Evolutionary conservation across 2,329 filamentous ascomycete genomes (phyloP), one percentile per base, ranked within the genome.

Genomic region (Fusarium duplospermum): DNA sequence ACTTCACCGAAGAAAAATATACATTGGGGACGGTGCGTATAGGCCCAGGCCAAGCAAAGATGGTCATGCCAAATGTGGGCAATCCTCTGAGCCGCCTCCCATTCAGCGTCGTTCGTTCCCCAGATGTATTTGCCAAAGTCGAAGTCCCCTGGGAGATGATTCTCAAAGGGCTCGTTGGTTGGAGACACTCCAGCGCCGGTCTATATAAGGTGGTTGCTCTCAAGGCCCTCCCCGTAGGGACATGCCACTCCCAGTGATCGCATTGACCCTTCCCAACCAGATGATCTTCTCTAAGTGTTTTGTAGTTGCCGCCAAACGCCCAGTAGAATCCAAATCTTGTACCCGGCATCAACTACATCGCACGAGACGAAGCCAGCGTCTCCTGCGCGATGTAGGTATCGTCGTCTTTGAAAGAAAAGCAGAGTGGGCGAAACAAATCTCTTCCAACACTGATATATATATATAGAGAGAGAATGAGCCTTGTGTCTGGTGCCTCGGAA

Each of bases 361-460:
- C 38, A 40, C 3, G 38, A 40, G n/a, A 40, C 6, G 38, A 40
- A 20, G 3, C 38, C n/a, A 9, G n/a, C 18, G 14, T 45, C 7
- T 16, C 24, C 11, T 22, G 14, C 1, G 20, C 22, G 3, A 45
- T 16, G 13, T 16, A 2, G 40, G 3, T 45, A 20, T 3, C 22
- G 40, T 45, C 20, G 22, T 20, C 40, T 45, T 16, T 14, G 3
- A 16, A 45, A 9, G 3, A 14, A 16, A 45, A 22, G 24, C 11
- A 24, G 8, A 45, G 1, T 3, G 1, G 6, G 40, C 13, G 13
- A 6, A 14, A 3, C 6, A 3, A 3, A 1, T 4, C 8, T 22
- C 6, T 45, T 45, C 13, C 2, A 24, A 45, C 22, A 24, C 6
- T 45, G 42, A 45, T 22, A 16, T 45, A 24, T 45, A 45, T 24